phyloP scores from a whole-genome alignment of 2,329 filamentous ascomycete species.

The Didymella exigua region DNA sequence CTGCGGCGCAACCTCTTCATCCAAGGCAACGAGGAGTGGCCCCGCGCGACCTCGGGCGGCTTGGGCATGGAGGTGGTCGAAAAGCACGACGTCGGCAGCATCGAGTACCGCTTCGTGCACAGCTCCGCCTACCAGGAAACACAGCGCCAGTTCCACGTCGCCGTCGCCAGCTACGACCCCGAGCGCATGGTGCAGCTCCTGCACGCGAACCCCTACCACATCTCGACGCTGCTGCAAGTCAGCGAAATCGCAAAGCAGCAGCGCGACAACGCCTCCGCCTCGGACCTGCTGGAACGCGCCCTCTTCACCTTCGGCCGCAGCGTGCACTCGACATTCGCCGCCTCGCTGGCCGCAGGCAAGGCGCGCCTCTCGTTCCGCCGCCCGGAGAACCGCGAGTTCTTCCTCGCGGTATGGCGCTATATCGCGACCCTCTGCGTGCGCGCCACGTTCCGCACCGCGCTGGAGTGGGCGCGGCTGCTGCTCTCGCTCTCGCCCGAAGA shows the following conservation, averaged over 20 bases:
- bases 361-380: conserved; percentile 80
- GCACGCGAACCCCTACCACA: conserved; percentile 80
- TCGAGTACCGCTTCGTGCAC: conserved; percentile 80
- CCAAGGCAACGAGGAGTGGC: conserved; percentile 87
- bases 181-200: conserved; percentile 80
- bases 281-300: conserved; percentile 87
- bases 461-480: conserved; percentile 91
- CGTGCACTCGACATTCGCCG: conserved; percentile 79
- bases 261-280: conserved; percentile 81
- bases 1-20: conserved; percentile 82
- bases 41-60: conserved; percentile 76
- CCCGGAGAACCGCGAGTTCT: conserved; percentile 90
- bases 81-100: conserved; percentile 61
- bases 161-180: conserved; percentile 83
- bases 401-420: conserved; percentile 87
- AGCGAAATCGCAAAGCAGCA: conserved; percentile 92
- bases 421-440: conserved; percentile 84
- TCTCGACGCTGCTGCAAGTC: conserved; percentile 91
- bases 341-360: conserved; percentile 75
- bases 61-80: conserved; percentile 77
- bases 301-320: conserved; percentile 93
- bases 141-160: conserved; percentile 76
- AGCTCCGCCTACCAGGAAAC: conserved; percentile 73
- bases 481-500: conserved; percentile 71
- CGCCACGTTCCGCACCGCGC: conserved; percentile 89